Evolutionary conservation across 179 eudicot genomes (phyloP), one percentile per base, ranked within the genome.

Genomic region (Nepenthes alata): DNA sequence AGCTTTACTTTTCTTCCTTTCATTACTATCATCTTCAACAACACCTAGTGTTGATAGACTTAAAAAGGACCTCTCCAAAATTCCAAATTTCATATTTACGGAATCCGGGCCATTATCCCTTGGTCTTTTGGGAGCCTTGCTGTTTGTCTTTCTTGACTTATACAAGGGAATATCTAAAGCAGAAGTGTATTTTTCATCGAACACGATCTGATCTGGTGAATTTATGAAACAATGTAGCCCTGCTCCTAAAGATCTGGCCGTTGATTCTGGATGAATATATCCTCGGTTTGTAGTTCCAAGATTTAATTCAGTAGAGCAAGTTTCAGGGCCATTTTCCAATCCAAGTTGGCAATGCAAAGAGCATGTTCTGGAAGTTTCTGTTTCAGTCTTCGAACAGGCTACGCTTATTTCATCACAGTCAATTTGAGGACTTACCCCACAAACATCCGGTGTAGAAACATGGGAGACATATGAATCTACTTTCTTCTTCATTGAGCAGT

Each of bases 401-500:
- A 59, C 39, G 35, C 67, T 73, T 4, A 58, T 65, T 67, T 63
- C 79, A 55, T 14, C 50, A 63, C 53, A 16, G 64, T 7, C 49
- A 47, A 13, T 41, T 37, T 74, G 66, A 53, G 60, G 64, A 41
- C 61, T 60, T 35, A 60, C 51, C 68, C 63, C 63, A 63, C 37
- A 57, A 13, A 52, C 35, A 35, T 58, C 74, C 57, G 51, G 62
- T 4, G 57, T 49, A 56, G 71, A 68, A 48, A 37, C 61, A 36
- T 61, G 36, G 38, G 67, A 72, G 39, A 59, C 56, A 66, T 66
- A 57, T 13, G 71, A 65, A 71, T 84, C 86, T 41, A 78, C 61
- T 71, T 62, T 85, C 85, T 76, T 90, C 72, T 80, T 90, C 59
- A 82, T 47, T 11, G 85, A 80, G 81, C 96, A 67, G 70, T 90